Evolutionary conservation across 345 rosid species (phyloP).

Genomic region (Gossypium ekmanianum): DNA sequence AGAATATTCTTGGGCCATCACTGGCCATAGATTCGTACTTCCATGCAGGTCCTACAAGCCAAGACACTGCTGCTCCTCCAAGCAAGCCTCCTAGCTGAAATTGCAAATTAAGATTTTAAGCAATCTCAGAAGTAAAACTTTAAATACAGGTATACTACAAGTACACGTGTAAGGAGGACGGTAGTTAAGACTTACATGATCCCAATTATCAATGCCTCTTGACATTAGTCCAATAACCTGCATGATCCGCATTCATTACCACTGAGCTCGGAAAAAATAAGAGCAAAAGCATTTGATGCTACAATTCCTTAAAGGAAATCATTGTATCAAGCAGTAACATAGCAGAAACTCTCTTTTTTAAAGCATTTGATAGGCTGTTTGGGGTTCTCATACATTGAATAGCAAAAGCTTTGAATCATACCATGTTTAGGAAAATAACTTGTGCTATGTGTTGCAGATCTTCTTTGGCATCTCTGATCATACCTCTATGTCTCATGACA

Average conservation of each 20-base stretch:
- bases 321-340: background rate
- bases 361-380: background rate
- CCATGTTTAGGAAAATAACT: conserved; percentile 71
- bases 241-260: conserved; percentile 19
- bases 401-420: conserved; percentile 25
- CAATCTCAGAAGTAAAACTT: background rate
- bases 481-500: conserved; percentile 55
- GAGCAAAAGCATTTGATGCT: background rate
- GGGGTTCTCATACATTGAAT: background rate
- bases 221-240: conserved; percentile 59
- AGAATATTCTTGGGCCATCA: conserved; percentile 54
- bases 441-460: conserved; percentile 65
- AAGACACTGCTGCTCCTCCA: conserved; percentile 67
- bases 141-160: background rate
- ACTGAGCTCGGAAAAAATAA: background rate
- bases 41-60: conserved; percentile 91
- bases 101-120: background rate
- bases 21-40: conserved; percentile 40
- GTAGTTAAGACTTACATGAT: conserved; percentile 63
- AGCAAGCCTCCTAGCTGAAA: conserved; percentile 82
- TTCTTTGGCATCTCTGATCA: conserved; percentile 59
- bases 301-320: background rate
- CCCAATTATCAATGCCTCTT: conserved; percentile 82
- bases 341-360: background rate
- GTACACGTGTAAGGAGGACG: background rate